These are phyloP conservation scores for Tricholoma flavovirens DNA, from an alignment of 768 basidiomycete species.

Conservation along the genomic window DNA sequence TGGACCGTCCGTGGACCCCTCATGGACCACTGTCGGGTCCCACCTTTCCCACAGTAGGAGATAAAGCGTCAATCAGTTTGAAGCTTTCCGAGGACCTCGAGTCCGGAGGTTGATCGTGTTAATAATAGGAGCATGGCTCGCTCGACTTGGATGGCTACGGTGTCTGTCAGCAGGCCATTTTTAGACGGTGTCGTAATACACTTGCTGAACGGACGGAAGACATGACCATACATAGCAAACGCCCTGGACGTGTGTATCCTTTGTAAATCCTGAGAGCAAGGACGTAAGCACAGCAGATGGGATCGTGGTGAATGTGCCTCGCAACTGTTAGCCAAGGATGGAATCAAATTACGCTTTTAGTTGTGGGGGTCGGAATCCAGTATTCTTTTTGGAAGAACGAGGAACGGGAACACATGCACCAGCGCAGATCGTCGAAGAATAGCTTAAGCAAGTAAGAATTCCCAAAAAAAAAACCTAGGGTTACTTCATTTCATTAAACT, in stretches of 20 bases:
- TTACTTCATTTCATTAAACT: constrained; percentile 1
- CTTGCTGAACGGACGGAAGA: background rate
- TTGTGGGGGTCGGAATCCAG: background rate
- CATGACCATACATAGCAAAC: background rate
- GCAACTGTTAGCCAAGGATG: background rate
- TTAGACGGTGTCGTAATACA: background rate
- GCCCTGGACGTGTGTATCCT: background rate
- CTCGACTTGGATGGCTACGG: background rate
- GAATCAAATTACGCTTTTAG: background rate
- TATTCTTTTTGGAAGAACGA: background rate
- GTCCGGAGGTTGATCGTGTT: background rate
- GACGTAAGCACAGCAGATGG: background rate
- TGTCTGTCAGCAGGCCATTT: background rate
- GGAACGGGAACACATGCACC: background rate
- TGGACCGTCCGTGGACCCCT: background rate
- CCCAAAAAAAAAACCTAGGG: background rate
- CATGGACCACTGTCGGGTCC: background rate
- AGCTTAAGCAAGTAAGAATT: background rate
- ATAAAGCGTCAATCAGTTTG: background rate
- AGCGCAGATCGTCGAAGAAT: constrained; percentile 4
- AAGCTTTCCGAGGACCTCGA: background rate
- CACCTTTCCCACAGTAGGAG: background rate
- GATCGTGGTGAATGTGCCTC: background rate
- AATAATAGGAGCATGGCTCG: background rate
- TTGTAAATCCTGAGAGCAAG: background rate